Evolutionary conservation across 2,329 filamentous ascomycete species (phyloP).

Genomic region (Ambrosiella beaveri): DNA sequence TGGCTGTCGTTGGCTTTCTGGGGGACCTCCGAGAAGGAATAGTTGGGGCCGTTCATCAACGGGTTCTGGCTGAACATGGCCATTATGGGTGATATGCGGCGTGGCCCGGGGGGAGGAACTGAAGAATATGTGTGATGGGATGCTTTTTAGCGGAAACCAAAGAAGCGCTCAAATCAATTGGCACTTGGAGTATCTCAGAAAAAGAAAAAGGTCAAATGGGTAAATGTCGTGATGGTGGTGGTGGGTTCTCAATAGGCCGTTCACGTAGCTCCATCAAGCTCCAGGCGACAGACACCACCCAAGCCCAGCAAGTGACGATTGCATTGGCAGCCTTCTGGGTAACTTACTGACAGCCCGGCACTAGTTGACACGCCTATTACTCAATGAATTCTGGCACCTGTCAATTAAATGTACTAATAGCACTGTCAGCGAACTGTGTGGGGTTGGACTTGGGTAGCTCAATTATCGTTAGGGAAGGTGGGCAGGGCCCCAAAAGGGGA

Average conservation of each 20-base stretch:
- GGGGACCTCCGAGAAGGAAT: constrained; percentile 47
- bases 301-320: constrained; percentile 9
- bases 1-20: constrained; percentile 33
- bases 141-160: not conserved
- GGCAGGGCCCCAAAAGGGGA: constrained; percentile 10
- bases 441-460: not conserved
- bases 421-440: not conserved
- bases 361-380: not conserved
- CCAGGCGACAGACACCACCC: not conserved
- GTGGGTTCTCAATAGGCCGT: not conserved
- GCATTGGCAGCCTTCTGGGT: constrained; percentile 23
- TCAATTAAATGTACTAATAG: not conserved
- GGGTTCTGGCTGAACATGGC: constrained; percentile 57
- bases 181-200: not conserved
- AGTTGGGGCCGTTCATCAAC: constrained; percentile 50
- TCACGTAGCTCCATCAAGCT: not conserved
- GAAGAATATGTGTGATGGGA: not conserved
- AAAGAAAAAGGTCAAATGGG: not conserved
- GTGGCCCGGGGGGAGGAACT: not conserved
- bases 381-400: not conserved
- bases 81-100: constrained; percentile 25
- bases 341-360: constrained; percentile 26
- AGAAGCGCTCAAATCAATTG: not conserved
- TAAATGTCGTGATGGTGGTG: not conserved
- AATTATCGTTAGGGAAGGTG: not conserved